Evolutionary conservation across 352 stramenopile genomes (phyloP).

Genomic region (Hyaloperonospora brassicae): DNA sequence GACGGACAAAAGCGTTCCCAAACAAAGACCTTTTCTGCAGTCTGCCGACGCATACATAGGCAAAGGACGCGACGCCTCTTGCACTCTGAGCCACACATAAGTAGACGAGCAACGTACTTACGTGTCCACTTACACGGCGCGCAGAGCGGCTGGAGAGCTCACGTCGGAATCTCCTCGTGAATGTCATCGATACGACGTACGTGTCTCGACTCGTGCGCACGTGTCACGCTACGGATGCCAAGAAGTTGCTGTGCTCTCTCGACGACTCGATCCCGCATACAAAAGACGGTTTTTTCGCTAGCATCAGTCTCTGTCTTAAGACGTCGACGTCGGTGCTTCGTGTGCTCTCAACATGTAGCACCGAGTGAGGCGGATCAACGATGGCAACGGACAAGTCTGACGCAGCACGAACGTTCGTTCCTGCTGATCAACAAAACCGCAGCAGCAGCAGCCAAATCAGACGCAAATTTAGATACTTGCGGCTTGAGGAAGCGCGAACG

Average conservation of each 20-base stretch:
- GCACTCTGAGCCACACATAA: no score
- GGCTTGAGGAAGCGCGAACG: no score
- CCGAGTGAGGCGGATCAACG: constrained; percentile 43
- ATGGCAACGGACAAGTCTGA: constrained; percentile 61
- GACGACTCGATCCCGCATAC: constrained; percentile 36
- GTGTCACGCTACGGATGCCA: constrained; percentile 50
- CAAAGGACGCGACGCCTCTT: no score
- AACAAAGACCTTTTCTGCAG: no score
- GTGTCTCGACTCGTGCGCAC: constrained; percentile 26
- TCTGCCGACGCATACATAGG: no score
- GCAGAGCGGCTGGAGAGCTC: no score
- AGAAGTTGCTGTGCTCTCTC: constrained; percentile 35
- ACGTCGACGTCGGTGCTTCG: constrained; percentile 28
- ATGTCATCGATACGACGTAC: no score
- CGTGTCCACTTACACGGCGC: no score
- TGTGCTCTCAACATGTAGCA: constrained; percentile 40
- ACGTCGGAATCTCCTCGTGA: no score
- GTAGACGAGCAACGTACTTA: no score
- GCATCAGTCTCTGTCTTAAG: constrained; percentile 46
- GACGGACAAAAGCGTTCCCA: no score
- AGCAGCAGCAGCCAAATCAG: constrained; percentile 15
- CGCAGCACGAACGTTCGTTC: constrained; percentile 44
- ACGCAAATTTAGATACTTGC: no score
- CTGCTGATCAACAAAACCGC: constrained; percentile 32
- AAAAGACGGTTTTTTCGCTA: constrained; percentile 35